phyloP scores from a whole-genome alignment of 2,329 filamentous ascomycete species.

The Fusarium tjaetaba region DNA sequence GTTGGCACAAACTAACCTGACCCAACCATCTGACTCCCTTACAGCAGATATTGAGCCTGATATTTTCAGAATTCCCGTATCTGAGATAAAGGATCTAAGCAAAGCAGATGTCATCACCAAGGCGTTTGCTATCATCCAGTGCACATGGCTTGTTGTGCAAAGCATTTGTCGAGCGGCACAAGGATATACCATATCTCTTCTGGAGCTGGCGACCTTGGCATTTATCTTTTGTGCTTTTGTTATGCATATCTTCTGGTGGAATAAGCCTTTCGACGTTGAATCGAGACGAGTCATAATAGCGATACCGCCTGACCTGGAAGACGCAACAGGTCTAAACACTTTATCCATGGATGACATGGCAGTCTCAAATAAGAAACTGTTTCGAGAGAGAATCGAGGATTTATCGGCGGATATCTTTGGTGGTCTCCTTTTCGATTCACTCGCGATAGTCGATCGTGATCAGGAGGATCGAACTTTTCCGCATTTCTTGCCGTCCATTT shows the following conservation, averaged over 20 bases:
- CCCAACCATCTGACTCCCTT: rapidly evolving
- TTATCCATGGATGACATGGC: background rate
- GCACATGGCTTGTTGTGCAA: background rate
- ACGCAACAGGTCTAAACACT: rapidly evolving
- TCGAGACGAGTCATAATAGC: background rate
- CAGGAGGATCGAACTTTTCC: background rate
- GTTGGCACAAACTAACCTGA: rapidly evolving
- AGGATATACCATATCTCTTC: background rate
- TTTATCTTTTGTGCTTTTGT: background rate
- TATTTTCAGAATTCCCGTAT: rapidly evolving
- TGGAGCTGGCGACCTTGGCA: background rate
- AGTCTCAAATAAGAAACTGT: rapidly evolving
- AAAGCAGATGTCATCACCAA: background rate
- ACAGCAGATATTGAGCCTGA: rapidly evolving
- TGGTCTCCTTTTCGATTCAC: no score
- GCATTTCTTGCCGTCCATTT: rapidly evolving
- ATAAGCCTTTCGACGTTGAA: background rate
- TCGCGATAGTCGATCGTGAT: no score
- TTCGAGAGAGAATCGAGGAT: background rate
- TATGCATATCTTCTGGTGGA: background rate
- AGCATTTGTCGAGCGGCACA: rapidly evolving
- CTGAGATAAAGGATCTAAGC: background rate
- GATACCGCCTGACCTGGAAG: rapidly evolving
- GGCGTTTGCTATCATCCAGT: background rate
- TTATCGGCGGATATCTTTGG: no score